Evolutionary conservation across 2,329 filamentous ascomycete genomes (phyloP).

Genomic region (Aaosphaeria pasadenensis): DNA sequence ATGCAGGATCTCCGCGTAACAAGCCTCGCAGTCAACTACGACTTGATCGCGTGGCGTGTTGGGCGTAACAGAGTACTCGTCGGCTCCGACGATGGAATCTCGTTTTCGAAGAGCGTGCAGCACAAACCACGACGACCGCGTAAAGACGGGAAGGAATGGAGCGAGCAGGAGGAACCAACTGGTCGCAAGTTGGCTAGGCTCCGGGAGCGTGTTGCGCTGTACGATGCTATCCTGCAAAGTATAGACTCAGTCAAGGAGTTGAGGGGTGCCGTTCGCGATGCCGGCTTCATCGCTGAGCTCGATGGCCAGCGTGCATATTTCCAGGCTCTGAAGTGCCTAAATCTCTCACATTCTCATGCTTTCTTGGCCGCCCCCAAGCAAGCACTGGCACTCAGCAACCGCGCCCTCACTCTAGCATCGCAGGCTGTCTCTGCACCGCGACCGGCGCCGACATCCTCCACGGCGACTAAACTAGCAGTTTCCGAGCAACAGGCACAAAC

Average conservation of each 20-base stretch:
- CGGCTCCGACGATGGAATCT: conserved; percentile 75
- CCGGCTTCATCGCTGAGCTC: conserved; percentile 71
- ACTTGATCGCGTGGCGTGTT: conserved; percentile 90
- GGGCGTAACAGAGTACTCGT: conserved; percentile 88
- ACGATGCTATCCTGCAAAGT: conserved; percentile 87
- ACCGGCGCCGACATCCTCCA: conserved; percentile 30
- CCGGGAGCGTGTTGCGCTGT: conserved; percentile 83
- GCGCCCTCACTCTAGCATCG: conserved; percentile 63
- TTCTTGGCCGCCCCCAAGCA: conserved; percentile 70
- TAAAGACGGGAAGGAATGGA: conserved; percentile 46
- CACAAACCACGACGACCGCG: conserved; percentile 53
- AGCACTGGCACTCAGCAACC: conserved; percentile 78
- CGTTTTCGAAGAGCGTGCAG: conserved; percentile 51
- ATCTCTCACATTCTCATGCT: conserved; percentile 80
- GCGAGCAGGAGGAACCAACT: conserved; percentile 61
- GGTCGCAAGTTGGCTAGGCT: conserved; percentile 76
- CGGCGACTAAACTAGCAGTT: conserved; percentile 61
- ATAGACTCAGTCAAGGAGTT: conserved; percentile 86
- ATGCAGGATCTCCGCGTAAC: conserved; percentile 94
- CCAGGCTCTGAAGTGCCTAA: conserved; percentile 80
- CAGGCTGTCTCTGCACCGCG: conserved; percentile 44
- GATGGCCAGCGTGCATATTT: conserved; percentile 80
- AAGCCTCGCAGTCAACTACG: conserved; percentile 89
- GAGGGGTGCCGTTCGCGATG: conserved; percentile 83
- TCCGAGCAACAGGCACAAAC: conserved; percentile 46